Conservation (phyloP, 163 green algal species). For the Scenedesmus sp. region DNA sequence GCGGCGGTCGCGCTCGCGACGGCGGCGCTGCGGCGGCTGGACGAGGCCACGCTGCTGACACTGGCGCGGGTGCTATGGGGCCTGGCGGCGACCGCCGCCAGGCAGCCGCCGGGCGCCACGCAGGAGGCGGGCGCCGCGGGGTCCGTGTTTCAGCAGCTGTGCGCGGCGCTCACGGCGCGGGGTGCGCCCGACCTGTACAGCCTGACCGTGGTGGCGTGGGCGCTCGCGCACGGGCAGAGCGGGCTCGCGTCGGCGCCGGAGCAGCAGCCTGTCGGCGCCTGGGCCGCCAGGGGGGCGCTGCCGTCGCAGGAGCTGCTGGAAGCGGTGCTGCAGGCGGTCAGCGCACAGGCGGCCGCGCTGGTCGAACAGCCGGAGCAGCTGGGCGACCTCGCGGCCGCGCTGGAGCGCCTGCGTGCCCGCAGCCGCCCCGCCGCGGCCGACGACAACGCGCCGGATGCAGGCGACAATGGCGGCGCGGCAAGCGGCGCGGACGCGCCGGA, state of each 20-base stretch:
- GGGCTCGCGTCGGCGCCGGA: slow-evolving; percentile 1
- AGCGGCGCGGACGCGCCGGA: too few relatives aligned
- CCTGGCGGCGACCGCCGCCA: slow-evolving; percentile 10
- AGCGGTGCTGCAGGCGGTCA: neutral
- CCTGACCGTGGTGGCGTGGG: neutral
- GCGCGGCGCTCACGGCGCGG: neutral
- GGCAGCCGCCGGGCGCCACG: neutral
- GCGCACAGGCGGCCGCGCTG: too few relatives aligned
- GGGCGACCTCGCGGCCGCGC: slow-evolving; percentile 9
- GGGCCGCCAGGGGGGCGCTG: neutral
- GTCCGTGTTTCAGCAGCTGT: slow-evolving; percentile 21
- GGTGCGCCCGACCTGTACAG: neutral
- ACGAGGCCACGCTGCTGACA: neutral
- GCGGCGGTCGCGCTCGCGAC: neutral
- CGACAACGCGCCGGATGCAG: too few relatives aligned
- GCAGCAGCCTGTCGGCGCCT: neutral
- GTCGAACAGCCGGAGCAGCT: too few relatives aligned
- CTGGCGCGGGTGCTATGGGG: slow-evolving; percentile 2
- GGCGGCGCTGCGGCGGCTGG: neutral
- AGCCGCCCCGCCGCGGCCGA: too few relatives aligned
- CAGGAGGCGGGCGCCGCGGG: neutral
- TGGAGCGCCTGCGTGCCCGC: neutral
- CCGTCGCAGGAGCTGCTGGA: neutral
- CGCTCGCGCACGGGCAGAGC: slow-evolving; percentile 2
- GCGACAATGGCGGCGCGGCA: too few relatives aligned